These are phyloP conservation scores for Fagopyrum homotropicum DNA, from an alignment of 148 eudicot species.

Conservation along the genomic window DNA sequence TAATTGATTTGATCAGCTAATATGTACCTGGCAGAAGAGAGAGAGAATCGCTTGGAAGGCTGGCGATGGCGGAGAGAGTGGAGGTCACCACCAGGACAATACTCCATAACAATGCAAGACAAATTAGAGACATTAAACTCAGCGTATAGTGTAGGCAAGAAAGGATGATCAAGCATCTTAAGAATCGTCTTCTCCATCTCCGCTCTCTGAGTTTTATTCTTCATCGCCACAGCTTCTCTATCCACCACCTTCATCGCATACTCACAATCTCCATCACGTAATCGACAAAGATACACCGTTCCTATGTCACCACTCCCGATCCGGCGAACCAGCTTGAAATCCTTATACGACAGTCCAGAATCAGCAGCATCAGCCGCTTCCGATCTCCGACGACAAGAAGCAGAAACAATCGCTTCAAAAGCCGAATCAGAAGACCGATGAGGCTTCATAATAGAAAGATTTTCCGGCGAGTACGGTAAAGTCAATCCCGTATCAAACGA, in stretches of 20 bases:
- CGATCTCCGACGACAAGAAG: slow-evolving; percentile 14
- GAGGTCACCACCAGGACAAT: slow-evolving; percentile 80
- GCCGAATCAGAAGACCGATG: slow-evolving; percentile 87
- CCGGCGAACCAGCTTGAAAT: slow-evolving; percentile 56
- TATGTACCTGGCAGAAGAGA: slow-evolving; percentile 27
- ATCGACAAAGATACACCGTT: slow-evolving; percentile 60
- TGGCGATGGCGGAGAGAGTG: slow-evolving; percentile 51
- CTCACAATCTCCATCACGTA: slow-evolving; percentile 25
- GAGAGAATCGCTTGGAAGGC: slow-evolving; percentile 52
- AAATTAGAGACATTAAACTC: neutral
- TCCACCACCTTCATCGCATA: slow-evolving; percentile 94
- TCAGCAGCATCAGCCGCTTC: neutral
- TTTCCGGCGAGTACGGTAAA: slow-evolving; percentile 33
- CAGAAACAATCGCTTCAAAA: slow-evolving; percentile 46
- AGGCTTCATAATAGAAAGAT: slow-evolving; percentile 37
- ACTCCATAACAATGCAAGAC: slow-evolving; percentile 35
- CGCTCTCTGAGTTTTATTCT: slow-evolving; percentile 60
- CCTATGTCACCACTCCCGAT: slow-evolving; percentile 90
- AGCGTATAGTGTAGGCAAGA: slow-evolving; percentile 9
- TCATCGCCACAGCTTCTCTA: slow-evolving; percentile 30
- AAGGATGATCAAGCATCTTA: slow-evolving; percentile 4
- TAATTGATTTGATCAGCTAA: slow-evolving; percentile 26
- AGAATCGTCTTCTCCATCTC: slow-evolving; percentile 41
- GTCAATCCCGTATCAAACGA: slow-evolving; percentile 30
- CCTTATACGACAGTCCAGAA: slow-evolving; percentile 46